Evolutionary conservation across 2,329 filamentous ascomycete species (phyloP).

Genomic region (Myriosclerotinia scirpicola): DNA sequence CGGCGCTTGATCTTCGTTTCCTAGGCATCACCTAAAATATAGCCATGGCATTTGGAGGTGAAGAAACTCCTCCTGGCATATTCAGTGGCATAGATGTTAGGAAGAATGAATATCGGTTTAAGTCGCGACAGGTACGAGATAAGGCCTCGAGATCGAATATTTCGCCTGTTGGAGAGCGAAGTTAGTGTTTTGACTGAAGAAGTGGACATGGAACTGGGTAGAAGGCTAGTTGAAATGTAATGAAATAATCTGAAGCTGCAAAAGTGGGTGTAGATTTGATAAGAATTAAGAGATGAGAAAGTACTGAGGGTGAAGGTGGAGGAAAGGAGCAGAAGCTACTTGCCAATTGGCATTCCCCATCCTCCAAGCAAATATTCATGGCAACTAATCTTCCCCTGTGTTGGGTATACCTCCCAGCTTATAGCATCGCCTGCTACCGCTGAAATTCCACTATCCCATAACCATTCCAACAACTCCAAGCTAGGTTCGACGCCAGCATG

Average conservation of each 20-base stretch:
- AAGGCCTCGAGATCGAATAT: conserved; percentile 39
- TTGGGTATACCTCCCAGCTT: conserved; percentile 17
- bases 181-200: background rate
- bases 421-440: conserved; percentile 18
- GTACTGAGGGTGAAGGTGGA: background rate
- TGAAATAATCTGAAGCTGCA: background rate
- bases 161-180: conserved; percentile 37
- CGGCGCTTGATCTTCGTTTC: background rate
- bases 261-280: background rate
- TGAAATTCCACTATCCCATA: conserved; percentile 14
- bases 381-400: background rate
- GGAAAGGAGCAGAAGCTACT: background rate
- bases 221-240: no score
- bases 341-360: conserved; percentile 32
- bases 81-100: conserved; percentile 61
- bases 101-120: conserved; percentile 59
- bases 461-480: conserved; percentile 14
- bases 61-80: conserved; percentile 34
- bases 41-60: conserved; percentile 37
- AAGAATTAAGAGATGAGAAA: background rate
- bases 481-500: conserved; percentile 20
- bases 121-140: conserved; percentile 50
- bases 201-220: fast-evolving
- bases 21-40: conserved; percentile 23
- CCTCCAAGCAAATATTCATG: conserved; percentile 18